phyloP scores from a whole-genome alignment of 495 filamentous ascomycete genomes.

The Clavariopsis aquatica region DNA sequence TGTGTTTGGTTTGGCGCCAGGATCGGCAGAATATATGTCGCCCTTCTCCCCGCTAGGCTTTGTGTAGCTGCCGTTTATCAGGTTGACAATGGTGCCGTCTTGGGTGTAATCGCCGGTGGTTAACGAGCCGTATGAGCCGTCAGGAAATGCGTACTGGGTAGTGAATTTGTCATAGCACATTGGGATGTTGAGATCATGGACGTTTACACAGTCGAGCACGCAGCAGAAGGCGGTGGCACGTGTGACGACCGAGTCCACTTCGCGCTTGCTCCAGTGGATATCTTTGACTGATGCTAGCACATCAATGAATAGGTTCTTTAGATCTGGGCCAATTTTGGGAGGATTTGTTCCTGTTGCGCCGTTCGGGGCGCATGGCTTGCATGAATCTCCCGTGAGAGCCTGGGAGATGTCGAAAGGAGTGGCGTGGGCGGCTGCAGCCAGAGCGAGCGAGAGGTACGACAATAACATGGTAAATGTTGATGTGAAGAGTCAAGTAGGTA shows the following conservation, averaged over 20 bases:
- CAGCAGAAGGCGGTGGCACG: conserved; percentile 30
- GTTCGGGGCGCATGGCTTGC: conserved; percentile 23
- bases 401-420: neutral
- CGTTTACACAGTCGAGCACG: conserved; percentile 41
- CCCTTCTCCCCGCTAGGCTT: conserved; percentile 38
- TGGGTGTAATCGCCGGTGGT: conserved; percentile 44
- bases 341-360: conserved; percentile 39
- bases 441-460: conserved; percentile 5
- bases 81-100: conserved; percentile 39
- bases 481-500: neutral
- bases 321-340: conserved; percentile 38
- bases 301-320: conserved; percentile 39
- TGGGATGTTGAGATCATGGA: conserved; percentile 39
- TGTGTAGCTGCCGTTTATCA: conserved; percentile 46
- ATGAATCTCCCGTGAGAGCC: neutral
- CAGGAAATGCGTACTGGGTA: conserved; percentile 48
- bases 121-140: conserved; percentile 47
- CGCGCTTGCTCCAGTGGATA: conserved; percentile 35
- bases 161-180: conserved; percentile 51
- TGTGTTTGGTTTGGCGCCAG: conserved; percentile 45
- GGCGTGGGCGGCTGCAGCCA: conserved; percentile 7
- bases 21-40: conserved; percentile 45
- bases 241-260: neutral
- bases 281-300: conserved; percentile 40
- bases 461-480: neutral